Evolutionary conservation across 2,329 filamentous ascomycete genomes (phyloP).

Genomic region (Zymoseptoria brevis): DNA sequence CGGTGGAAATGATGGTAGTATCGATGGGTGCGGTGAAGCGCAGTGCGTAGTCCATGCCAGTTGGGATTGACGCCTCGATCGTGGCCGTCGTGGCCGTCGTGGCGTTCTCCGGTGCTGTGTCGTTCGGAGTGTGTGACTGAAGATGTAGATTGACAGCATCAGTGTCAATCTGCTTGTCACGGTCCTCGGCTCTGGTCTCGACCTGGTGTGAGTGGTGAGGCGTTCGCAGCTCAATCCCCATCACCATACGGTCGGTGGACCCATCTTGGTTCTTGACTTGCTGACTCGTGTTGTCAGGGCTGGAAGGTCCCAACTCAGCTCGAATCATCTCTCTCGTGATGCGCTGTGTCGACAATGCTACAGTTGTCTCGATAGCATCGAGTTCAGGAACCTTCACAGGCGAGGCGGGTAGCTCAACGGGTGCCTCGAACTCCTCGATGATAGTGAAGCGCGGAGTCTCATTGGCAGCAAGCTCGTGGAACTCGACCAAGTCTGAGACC

Average conservation of each 20-base stretch:
- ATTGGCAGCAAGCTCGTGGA: slow-evolving; percentile 27
- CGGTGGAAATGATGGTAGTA: slow-evolving; percentile 20
- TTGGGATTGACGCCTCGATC: slow-evolving; percentile 17
- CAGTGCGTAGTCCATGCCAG: slow-evolving; percentile 26
- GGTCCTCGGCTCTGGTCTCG: neutral
- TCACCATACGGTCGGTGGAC: slow-evolving; percentile 11
- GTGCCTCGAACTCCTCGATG: slow-evolving; percentile 27
- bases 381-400: slow-evolving; percentile 27
- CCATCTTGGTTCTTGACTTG: slow-evolving; percentile 14
- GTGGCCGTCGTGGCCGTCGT: slow-evolving; percentile 9
- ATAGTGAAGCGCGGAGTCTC: slow-evolving; percentile 26
- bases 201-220: neutral
- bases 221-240: neutral
- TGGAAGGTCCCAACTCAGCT: slow-evolving; percentile 27
- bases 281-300: slow-evolving; percentile 13
- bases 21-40: slow-evolving; percentile 27
- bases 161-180: neutral
- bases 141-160: neutral
- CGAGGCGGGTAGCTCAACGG: slow-evolving; percentile 30
- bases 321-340: slow-evolving; percentile 31
- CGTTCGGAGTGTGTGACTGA: slow-evolving; percentile 1
- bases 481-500: slow-evolving; percentile 18
- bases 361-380: slow-evolving; percentile 14
- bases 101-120: slow-evolving; percentile 15
- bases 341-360: slow-evolving; percentile 15